Evolutionary conservation across 2,329 filamentous ascomycete species (phyloP).

Genomic region (Fusarium sp.): DNA sequence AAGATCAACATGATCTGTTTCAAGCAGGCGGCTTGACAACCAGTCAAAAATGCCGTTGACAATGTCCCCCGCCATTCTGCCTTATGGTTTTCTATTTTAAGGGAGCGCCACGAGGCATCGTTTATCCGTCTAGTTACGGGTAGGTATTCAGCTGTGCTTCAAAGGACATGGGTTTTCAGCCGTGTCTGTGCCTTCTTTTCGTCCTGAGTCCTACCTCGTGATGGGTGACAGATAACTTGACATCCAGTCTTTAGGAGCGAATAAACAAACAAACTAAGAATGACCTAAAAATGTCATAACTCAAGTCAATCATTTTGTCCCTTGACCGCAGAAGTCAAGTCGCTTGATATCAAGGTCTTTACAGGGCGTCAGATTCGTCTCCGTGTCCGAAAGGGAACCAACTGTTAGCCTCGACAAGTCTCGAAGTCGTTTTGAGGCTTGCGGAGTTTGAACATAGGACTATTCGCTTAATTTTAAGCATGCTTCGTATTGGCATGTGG

Average conservation of each 20-base stretch:
- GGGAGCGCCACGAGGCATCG: conserved; percentile 4
- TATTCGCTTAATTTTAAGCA: not conserved
- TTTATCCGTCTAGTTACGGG: not conserved
- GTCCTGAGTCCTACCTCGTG: not conserved
- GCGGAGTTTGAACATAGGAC: not conserved
- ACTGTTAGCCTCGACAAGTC: not conserved
- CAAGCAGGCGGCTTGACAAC: not conserved
- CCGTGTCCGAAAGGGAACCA: not conserved
- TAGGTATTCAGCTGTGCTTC: not conserved
- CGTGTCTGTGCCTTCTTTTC: not conserved
- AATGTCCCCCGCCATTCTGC: conserved; percentile 1
- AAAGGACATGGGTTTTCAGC: not conserved
- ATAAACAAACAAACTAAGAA: not conserved
- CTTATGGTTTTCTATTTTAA: conserved; percentile 29
- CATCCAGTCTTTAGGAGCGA: not conserved
- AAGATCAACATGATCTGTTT: conserved; percentile 15
- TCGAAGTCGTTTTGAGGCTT: not conserved
- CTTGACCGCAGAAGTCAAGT: not conserved
- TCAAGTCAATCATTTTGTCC: not conserved
- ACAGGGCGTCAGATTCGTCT: not conserved
- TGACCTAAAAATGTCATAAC: not conserved
- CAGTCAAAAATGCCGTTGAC: conserved; percentile 2
- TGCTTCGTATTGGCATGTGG: not conserved
- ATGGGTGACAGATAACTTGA: not conserved
- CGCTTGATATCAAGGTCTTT: not conserved